Evolutionary conservation across 805 yeast species (phyloP).

Genomic region (Candida pini): DNA sequence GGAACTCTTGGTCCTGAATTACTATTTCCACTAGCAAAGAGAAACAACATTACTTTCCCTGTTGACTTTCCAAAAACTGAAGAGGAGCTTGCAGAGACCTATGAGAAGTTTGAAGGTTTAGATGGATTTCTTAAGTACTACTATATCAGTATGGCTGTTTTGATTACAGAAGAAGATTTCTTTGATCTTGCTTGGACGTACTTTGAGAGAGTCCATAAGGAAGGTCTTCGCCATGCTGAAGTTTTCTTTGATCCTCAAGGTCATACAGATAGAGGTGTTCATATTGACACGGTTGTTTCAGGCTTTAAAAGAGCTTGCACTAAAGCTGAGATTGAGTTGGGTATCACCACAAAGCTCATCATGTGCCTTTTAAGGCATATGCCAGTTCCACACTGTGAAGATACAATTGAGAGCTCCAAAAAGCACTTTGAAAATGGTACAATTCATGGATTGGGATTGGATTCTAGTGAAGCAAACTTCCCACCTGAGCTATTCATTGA

Average conservation of each 20-base stretch:
- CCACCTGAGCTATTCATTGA: conserved; percentile 66
- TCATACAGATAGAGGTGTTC: conserved; percentile 59
- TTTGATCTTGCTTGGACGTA: conserved; percentile 67
- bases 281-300: conserved; percentile 49
- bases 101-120: conserved; percentile 53
- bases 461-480: conserved; percentile 67
- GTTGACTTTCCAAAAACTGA: conserved; percentile 50
- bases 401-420: conserved; percentile 48
- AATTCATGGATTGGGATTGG: conserved; percentile 69
- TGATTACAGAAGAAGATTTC: conserved; percentile 61
- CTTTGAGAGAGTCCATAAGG: conserved; percentile 46
- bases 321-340: conserved; percentile 51
- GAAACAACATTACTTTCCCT: conserved; percentile 59
- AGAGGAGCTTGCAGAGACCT: conserved; percentile 50
- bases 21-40: conserved; percentile 56
- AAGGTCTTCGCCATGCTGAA: conserved; percentile 63
- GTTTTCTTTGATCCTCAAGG: conserved; percentile 80
- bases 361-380: conserved; percentile 76
- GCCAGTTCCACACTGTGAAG: conserved; percentile 50
- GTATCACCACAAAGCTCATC: conserved; percentile 60
- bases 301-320: conserved; percentile 63
- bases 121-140: conserved; percentile 74
- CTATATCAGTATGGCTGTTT: conserved; percentile 70
- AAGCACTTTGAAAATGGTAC: conserved; percentile 44
- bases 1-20: conserved; percentile 71